phyloP scores from a whole-genome alignment of 139 green algal species.

The Chlamydomonas incerta region DNA sequence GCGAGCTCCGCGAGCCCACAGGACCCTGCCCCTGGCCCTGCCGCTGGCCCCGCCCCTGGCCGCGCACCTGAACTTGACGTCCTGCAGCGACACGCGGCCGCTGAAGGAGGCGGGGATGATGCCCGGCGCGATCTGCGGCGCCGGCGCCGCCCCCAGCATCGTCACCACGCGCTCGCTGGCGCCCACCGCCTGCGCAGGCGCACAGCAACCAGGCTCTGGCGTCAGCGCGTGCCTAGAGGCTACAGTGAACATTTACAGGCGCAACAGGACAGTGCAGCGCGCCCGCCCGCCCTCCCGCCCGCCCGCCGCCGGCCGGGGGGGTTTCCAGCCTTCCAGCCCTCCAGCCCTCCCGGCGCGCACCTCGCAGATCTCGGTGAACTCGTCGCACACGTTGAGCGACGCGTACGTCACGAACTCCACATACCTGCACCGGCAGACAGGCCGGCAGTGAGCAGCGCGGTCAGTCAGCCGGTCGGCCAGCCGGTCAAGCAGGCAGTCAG shows the following conservation, averaged over 20 bases:
- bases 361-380: slow-evolving; percentile 81
- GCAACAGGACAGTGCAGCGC: too few relatives aligned
- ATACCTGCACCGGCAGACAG: slow-evolving; percentile 54
- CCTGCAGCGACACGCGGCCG: slow-evolving; percentile 68
- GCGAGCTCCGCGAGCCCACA: neutral
- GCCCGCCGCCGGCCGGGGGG: too few relatives aligned
- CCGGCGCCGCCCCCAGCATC: slow-evolving; percentile 66
- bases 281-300: too few relatives aligned
- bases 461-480: too few relatives aligned
- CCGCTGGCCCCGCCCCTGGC: neutral
- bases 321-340: neutral
- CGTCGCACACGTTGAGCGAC: slow-evolving; percentile 82
- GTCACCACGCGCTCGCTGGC: slow-evolving; percentile 80
- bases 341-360: slow-evolving; percentile 14
- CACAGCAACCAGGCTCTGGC: too few relatives aligned
- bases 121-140: slow-evolving; percentile 66
- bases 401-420: slow-evolving; percentile 80
- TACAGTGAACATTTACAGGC: too few relatives aligned
- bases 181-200: slow-evolving; percentile 65
- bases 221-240: too few relatives aligned
- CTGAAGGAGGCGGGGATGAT: slow-evolving; percentile 45
- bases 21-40: neutral
- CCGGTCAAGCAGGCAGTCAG: too few relatives aligned
- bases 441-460: too few relatives aligned
- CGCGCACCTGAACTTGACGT: slow-evolving; percentile 64